Percentiles rank a stretch among this genome's conserved stretches.
Evolutionary conservation across 805 yeast species (phyloP).

Genomic region (Starmera quercuum): DNA sequence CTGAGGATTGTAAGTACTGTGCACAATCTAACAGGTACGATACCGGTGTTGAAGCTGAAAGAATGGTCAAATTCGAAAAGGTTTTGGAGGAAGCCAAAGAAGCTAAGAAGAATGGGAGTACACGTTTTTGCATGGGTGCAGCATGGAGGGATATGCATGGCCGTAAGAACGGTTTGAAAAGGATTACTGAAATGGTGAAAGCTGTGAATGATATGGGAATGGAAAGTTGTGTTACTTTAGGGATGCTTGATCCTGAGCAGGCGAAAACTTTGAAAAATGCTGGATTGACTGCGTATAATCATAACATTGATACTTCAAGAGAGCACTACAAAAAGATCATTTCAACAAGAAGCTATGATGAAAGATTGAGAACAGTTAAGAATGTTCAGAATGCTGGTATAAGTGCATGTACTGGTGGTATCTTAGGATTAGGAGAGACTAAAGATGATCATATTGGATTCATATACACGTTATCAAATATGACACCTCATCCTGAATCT

Average conservation of each 20-base stretch:
- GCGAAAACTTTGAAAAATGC: slow-evolving; percentile 51
- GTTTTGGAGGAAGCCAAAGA: slow-evolving; percentile 56
- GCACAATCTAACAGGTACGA: slow-evolving; percentile 64
- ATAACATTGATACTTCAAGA: slow-evolving; percentile 73
- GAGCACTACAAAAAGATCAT: slow-evolving; percentile 71
- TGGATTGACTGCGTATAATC: slow-evolving; percentile 77
- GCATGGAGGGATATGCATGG: slow-evolving; percentile 87
- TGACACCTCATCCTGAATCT: slow-evolving; percentile 73
- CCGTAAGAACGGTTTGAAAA: slow-evolving; percentile 56
- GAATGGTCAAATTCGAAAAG: slow-evolving; percentile 50
- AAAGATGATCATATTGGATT: slow-evolving; percentile 64
- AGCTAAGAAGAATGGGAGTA: slow-evolving; percentile 65
- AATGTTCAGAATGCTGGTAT: slow-evolving; percentile 60
- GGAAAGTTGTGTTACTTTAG: slow-evolving; percentile 77
- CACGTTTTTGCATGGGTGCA: slow-evolving; percentile 80
- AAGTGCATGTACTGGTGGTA: slow-evolving; percentile 73
- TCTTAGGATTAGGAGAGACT: slow-evolving; percentile 72
- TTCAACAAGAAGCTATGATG: slow-evolving; percentile 64
- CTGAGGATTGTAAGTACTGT: slow-evolving; percentile 78
- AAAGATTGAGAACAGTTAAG: slow-evolving; percentile 56
- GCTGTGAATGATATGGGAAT: slow-evolving; percentile 57
- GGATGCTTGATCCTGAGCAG: slow-evolving; percentile 67
- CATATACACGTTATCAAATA: slow-evolving; percentile 54
- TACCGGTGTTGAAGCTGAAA: slow-evolving; percentile 68
- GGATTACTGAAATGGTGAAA: slow-evolving; percentile 57